phyloP scores from a whole-genome alignment of 2,329 filamentous ascomycete species.

The Penicillium sp. region DNA sequence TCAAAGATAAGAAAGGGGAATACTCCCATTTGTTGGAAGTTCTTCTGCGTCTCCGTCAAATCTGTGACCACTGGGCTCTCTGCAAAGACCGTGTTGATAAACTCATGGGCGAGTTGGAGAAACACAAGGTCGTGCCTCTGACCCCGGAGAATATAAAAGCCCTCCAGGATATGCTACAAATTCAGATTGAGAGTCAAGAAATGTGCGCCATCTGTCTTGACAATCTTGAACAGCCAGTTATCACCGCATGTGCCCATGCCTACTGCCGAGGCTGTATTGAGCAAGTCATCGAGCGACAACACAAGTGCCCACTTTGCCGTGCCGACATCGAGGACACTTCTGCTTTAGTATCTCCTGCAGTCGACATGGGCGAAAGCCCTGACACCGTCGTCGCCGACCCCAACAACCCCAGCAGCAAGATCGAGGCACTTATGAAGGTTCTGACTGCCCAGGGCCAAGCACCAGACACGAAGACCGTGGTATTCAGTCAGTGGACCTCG shows the following conservation, averaged over 20 bases:
- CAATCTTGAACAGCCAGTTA: slow-evolving; percentile 64
- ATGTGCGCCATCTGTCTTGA: slow-evolving; percentile 81
- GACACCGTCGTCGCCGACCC: slow-evolving; percentile 53
- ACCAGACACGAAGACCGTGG: slow-evolving; percentile 66
- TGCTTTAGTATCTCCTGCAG: slow-evolving; percentile 62
- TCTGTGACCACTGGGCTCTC: slow-evolving; percentile 84
- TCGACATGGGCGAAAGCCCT: slow-evolving; percentile 49
- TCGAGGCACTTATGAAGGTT: slow-evolving; percentile 71
- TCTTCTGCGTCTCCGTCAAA: slow-evolving; percentile 74
- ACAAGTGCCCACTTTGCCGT: slow-evolving; percentile 81
- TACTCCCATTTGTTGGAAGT: slow-evolving; percentile 77
- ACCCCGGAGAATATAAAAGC: slow-evolving; percentile 67
- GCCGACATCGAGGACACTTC: slow-evolving; percentile 57
- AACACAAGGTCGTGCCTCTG: slow-evolving; percentile 61
- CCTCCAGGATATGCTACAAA: slow-evolving; percentile 67
- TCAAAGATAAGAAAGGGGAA: slow-evolving; percentile 48
- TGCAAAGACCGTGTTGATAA: slow-evolving; percentile 68
- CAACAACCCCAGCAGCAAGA: slow-evolving; percentile 71
- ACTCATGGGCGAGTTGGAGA: slow-evolving; percentile 65
- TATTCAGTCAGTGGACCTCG: slow-evolving; percentile 78
- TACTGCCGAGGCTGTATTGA: slow-evolving; percentile 72
- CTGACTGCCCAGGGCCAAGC: slow-evolving; percentile 62
- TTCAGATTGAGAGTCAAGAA: slow-evolving; percentile 74
- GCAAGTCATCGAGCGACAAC: slow-evolving; percentile 66
- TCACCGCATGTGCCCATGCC: slow-evolving; percentile 77